These are phyloP conservation scores for Alternaria triticimaculans DNA, from an alignment of 2,329 filamentous ascomycete genomes.

Conservation along the genomic window DNA sequence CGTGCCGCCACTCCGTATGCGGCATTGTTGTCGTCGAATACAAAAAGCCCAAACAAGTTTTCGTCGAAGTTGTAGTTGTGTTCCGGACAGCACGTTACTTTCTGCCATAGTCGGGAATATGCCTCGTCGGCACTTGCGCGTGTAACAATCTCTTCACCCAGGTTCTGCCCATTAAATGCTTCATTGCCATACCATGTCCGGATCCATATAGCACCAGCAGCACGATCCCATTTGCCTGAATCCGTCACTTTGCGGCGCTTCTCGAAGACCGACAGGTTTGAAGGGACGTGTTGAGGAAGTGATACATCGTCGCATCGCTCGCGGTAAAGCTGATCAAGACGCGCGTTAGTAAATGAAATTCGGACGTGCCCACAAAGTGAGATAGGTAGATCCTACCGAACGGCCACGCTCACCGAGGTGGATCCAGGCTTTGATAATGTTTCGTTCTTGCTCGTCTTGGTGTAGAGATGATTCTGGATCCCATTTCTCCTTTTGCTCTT, in stretches of 20 bases:
- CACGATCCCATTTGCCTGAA: neutral
- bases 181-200: slow-evolving; percentile 6
- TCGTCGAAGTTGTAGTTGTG: too few relatives aligned
- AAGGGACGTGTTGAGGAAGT: neutral
- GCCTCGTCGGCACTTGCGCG: neutral
- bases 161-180: neutral
- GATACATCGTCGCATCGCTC: neutral
- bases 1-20: neutral
- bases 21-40: neutral
- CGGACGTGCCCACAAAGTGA: neutral
- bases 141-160: neutral
- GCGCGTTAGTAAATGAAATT: neutral
- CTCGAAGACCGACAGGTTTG: neutral
- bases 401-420: neutral
- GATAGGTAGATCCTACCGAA: neutral
- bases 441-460: slow-evolving; percentile 3
- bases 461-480: neutral
- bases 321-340: neutral
- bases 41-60: neutral
- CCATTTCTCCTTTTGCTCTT: neutral
- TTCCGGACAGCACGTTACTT: neutral
- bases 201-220: neutral
- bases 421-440: neutral
- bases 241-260: neutral
- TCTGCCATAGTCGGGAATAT: neutral